Base-by-base conservation (phyloP, 73 alveolate species). In the Tetrahymena malaccensis region DNA sequence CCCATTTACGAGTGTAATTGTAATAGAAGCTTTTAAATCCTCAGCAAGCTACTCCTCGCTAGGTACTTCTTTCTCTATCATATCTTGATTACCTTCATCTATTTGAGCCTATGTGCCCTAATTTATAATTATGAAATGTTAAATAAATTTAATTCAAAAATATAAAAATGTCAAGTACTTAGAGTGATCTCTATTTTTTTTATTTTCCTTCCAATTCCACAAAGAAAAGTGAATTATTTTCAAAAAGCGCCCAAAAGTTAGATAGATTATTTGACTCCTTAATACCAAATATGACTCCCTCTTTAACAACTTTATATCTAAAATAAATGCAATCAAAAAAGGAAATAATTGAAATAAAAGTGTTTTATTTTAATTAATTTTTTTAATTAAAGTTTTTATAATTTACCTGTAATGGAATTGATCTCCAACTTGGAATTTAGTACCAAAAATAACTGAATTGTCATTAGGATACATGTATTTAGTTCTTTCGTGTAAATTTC, bases 391-490 rank as follows among this genome's bases (percentile, higher is more conserved):
- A n/a, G n/a, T n/a, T n/a, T 16, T 16, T 57, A 57, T 70, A 1
- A 1, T 8, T 70, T 70, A 70, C 89, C 89, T 70, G 31, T 70
- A 31, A 35, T 93, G 35, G 38, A 84, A 93, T 34, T 43, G 35
- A 25, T 95, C 97, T 50, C 99, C 98, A 93, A 99, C 96, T 27
- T 96, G 70, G 96, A 95, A 97, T 94, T 98, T 98, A 11, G 97
- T 96, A 22, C 98, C 97, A 38, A 94, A 93, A 37, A 98, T 94
- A 15, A 98, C 96, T 0, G 99, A 97, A 95, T 98, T 98, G 95
- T 99, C 99, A 15, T 98, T 96, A 33, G 99, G 99, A 94, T 97
- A 99, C 98, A 98, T 96, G 55, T 96, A 97, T 95, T 98, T 99
- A 15, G 98, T 94, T 85, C 98, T 97, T 94, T 97, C 98, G 43